Percentiles rank a stretch among this genome's conserved stretches.
These are phyloP conservation scores for Steccherinum ochraceum DNA, from an alignment of 768 basidiomycete species.

Conservation along the genomic window DNA sequence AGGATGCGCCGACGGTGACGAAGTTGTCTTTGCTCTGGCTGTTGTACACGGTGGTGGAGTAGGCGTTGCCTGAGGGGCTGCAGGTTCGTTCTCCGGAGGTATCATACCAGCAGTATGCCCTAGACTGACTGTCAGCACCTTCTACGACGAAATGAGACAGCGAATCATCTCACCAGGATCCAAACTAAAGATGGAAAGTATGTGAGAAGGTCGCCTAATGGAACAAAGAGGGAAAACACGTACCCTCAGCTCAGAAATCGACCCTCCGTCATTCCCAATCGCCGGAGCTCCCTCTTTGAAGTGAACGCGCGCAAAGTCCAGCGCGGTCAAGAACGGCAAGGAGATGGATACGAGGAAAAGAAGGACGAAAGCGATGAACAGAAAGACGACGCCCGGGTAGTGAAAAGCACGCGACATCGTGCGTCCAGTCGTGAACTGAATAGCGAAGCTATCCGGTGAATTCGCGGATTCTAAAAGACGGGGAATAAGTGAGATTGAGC, in stretches of 20 bases:
- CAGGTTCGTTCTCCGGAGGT: constrained; percentile 43
- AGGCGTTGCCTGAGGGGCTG: constrained; percentile 44
- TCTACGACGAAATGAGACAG: too few species aligned
- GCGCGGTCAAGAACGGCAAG: constrained; percentile 56
- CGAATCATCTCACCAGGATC: constrained; percentile 50
- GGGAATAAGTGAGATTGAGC: too few species aligned
- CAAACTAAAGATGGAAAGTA: constrained; percentile 43
- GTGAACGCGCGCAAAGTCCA: constrained; percentile 61
- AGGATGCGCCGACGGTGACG: constrained; percentile 43
- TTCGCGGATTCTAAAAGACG: too few species aligned
- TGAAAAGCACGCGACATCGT: constrained; percentile 47
- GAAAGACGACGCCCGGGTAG: constrained; percentile 51
- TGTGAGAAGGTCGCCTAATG: too few species aligned
- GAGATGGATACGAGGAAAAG: constrained; percentile 66
- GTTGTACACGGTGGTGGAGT: constrained; percentile 39
- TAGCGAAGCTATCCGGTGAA: too few species aligned
- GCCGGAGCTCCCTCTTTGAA: constrained; percentile 31
- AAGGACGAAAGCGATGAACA: constrained; percentile 58
- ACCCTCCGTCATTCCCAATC: constrained; percentile 12
- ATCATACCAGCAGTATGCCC: constrained; percentile 56
- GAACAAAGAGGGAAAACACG: too few species aligned
- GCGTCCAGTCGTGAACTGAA: too few species aligned
- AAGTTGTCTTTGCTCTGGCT: constrained; percentile 26
- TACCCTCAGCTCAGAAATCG: constrained; percentile 47
- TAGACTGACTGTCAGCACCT: constrained; percentile 17